Evolutionary conservation across 176 grass and related monocot genomes (phyloP).

Genomic region (Juncus inflexus): DNA sequence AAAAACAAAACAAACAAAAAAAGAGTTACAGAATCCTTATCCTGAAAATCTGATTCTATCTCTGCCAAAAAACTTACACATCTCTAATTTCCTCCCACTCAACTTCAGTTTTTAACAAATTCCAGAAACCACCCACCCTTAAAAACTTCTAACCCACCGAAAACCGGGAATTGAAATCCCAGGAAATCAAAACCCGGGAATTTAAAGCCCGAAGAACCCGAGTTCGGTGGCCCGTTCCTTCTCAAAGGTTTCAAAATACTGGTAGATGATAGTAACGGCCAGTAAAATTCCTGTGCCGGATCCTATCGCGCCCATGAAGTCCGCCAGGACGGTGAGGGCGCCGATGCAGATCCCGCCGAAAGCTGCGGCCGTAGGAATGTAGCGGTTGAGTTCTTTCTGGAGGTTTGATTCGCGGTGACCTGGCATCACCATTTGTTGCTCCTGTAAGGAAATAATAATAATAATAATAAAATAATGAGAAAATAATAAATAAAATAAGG

Average conservation of each 20-base stretch:
- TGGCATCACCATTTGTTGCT: conserved; percentile 99
- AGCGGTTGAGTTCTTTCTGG: conserved; percentile 88
- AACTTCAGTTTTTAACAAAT: background rate
- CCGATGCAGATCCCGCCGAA: conserved; percentile 96
- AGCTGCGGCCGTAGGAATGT: conserved; percentile 91
- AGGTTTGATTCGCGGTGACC: conserved; percentile 91
- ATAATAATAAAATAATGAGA: too few species aligned
- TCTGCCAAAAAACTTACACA: background rate
- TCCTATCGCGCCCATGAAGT: conserved; percentile 97
- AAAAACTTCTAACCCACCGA: too few species aligned
- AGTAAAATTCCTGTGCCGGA: conserved; percentile 95
- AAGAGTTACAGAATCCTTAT: too few species aligned
- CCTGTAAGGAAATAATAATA: conserved; percentile 28
- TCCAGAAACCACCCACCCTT: too few species aligned
- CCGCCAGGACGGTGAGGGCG: conserved; percentile 81
- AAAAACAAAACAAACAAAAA: too few species aligned
- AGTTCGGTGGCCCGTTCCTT: conserved; percentile 91
- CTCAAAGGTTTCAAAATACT: conserved; percentile 93
- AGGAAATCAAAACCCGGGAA: conserved; percentile 8
- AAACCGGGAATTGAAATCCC: too few species aligned
- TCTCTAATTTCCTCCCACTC: background rate
- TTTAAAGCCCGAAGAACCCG: conserved; percentile 88
- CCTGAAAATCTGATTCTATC: too few species aligned
- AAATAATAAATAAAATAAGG: too few species aligned
- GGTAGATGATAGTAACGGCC: conserved; percentile 90